Base-by-base conservation (phyloP, 1,284 basidiomycete genomes). In the Cystobasidium pallidum region DNA sequence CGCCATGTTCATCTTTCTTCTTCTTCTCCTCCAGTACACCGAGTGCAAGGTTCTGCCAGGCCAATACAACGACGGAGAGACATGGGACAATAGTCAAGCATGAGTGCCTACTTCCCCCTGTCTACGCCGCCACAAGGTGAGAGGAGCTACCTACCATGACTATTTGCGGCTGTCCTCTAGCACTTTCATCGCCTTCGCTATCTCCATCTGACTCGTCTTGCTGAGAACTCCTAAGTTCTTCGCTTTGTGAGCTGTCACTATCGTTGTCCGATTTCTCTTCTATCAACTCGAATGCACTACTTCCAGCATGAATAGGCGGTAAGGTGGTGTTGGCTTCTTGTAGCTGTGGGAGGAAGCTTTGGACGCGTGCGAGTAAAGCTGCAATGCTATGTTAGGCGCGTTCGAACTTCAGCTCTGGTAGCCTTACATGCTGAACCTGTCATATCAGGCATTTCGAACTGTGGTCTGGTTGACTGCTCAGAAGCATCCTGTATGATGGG, bases 371-470 rank as follows among this genome's bases (percentile, higher is more conserved):
- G 13, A 71, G 59, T 13, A 71, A 59, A 30, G 59, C 68, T 71
- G 67, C 17, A n/a, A 19, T 7, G n/a, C 19, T 32, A 7, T 32
- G 13, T 47, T 34, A 47, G 47, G 2, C 30, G 10, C 2, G 2
- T 28, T 8, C 17, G 4, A 6, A n/a, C 3, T 30, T 6, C 13
- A 30, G 11, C 13, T 17, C 13, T 21, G 36, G 1, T 51, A 6
- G 21, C 26, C 68, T 19, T 21, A 71, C 68, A 52, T 32, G 47
- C 32, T 26, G 68, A 71, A 7, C 59, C 61, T 19, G 54, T n/a
- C n/a, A 71, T 36, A 26, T 71, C 68, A 32, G 68, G 68, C 61
- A 71, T 39, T 19, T 64, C 68, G 51, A 71, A 71, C 26, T 34
- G 49, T 2, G 67, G 67, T 32, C 30, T 61, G 28, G 61, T 55